Evolutionary conservation across 257 asterid species (phyloP), one percentile per base, ranked within the genome.

Genomic region (Primulina huaijiensis): DNA sequence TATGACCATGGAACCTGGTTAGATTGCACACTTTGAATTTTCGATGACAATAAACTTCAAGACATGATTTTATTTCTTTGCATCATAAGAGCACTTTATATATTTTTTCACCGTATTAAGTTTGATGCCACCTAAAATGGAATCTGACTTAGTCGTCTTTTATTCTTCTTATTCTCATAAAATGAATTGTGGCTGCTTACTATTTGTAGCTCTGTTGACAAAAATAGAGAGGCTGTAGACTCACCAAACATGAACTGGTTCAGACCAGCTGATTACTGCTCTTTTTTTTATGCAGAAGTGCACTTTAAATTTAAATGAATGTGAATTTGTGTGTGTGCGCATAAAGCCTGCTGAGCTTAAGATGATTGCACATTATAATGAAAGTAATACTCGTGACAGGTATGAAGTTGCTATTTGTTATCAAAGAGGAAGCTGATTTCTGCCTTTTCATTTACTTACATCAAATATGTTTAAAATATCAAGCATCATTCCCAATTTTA

Each of bases 361-460:
- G 9, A n/a, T 55, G 57, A 35, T 23, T 34, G 61, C 25, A 33
- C 56, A 19, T 38, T 25, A 61, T 60, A 52, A 64, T 33, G 31
- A 35, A 30, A 38, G 60, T 30, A 23, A 64, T 40, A 69, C 64
- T 60, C 37, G 62, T 58, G 60, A 16, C 5, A 58, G 60, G 30
- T 68, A 64, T 60, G 46, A 70, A 17, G 40, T 33, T 60, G 14
- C 72, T 53, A n/a, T 75, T 25, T 69, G 7, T 38, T 50, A 60
- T 65, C 25, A 20, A 16, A 50, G 6, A 57, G 73, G 68, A 69
- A 63, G 57, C 33, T 25, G 58, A 81, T 71, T 53, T 46, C 40
- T 30, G 21, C 64, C 46, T 30, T 72, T 4, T 27, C 52, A 43
- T 37, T 59, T 30, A 33, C 25, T 34, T 30, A 16, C 7, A 5